Conservation (phyloP, 805 yeast genomes). For the Candida tallmaniae region DNA sequence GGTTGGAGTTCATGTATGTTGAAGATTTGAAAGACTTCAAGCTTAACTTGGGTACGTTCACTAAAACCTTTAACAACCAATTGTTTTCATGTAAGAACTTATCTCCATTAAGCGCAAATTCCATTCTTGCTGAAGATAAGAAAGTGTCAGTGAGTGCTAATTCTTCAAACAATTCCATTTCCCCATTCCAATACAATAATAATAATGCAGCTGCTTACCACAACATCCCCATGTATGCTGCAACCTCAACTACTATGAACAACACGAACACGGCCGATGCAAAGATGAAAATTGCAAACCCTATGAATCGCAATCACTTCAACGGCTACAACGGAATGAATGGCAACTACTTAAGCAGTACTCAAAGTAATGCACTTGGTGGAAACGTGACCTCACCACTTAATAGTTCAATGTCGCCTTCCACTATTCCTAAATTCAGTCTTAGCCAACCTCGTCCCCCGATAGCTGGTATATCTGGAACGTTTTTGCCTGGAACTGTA, state of each 20-base stretch:
- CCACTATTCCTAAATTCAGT: neutral
- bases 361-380: too few species aligned
- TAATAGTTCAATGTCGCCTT: neutral
- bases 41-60: conserved; percentile 5
- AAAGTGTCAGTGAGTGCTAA: neutral
- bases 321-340: neutral
- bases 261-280: neutral
- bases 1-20: conserved; percentile 10
- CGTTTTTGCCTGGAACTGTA: conserved; percentile 3
- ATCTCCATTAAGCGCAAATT: too few species aligned
- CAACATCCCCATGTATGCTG: neutral
- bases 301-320: neutral
- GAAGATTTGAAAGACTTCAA: conserved; percentile 3
- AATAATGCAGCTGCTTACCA: neutral
- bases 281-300: neutral
- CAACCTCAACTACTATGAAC: neutral
- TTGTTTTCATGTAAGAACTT: too few species aligned
- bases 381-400: neutral
- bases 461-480: neutral
- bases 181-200: neutral
- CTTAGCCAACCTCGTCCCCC: neutral
- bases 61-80: conserved; percentile 5
- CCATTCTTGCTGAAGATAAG: neutral
- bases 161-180: neutral
- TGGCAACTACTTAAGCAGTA: neutral